These are phyloP conservation scores for Turritis glabra DNA, from an alignment of 345 rosid genomes.

Conservation along the genomic window DNA sequence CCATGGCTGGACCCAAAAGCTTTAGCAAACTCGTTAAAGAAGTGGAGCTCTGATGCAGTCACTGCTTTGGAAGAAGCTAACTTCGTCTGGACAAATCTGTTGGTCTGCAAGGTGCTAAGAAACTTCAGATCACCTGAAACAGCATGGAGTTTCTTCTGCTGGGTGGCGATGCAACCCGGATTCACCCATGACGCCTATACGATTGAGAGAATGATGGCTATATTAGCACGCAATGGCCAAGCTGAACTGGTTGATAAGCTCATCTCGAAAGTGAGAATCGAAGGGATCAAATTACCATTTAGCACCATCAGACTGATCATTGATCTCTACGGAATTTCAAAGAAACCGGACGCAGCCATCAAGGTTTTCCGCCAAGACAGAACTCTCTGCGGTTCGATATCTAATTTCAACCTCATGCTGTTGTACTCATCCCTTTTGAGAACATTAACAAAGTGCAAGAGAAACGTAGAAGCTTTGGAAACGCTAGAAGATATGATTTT, in stretches of 20 bases:
- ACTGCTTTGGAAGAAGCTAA: conserved; percentile 62
- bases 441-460: conserved; percentile 73
- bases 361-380: conserved; percentile 66
- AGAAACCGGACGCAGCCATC: conserved; percentile 81
- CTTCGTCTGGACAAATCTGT: conserved; percentile 78
- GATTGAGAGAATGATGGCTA: conserved; percentile 73
- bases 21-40: conserved; percentile 67
- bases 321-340: conserved; percentile 83
- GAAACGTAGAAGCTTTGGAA: conserved; percentile 62
- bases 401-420: conserved; percentile 63
- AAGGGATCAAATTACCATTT: conserved; percentile 71
- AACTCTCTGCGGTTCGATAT: conserved; percentile 55
- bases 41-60: conserved; percentile 67
- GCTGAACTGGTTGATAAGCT: conserved; percentile 72
- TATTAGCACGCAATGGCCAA: conserved; percentile 69
- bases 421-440: conserved; percentile 75
- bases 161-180: conserved; percentile 88
- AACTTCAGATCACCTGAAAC: conserved; percentile 63
- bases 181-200: conserved; percentile 78
- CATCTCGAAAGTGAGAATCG: conserved; percentile 57
- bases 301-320: conserved; percentile 75
- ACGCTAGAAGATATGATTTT: conserved; percentile 75
- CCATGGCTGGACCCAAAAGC: conserved; percentile 91
- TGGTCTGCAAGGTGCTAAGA: conserved; percentile 86
- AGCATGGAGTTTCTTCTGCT: conserved; percentile 91